Base-by-base conservation (phyloP, 1,284 basidiomycete genomes). In the Microbotryomycetes sp. region DNA sequence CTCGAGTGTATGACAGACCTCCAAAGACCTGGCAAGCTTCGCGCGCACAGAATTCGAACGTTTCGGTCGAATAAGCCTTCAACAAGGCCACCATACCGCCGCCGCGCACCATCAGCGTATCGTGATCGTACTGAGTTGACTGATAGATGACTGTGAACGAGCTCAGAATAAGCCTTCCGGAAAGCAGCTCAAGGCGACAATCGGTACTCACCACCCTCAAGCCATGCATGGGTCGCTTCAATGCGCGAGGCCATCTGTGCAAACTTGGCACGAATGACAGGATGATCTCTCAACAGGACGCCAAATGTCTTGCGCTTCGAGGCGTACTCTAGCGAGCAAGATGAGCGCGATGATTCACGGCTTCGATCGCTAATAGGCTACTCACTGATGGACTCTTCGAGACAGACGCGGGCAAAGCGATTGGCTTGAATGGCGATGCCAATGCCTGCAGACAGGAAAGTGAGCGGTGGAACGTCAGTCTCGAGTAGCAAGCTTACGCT, bases 181-280 rank as follows among this genome's bases (percentile, higher is more conserved):
- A 5, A 35, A 46, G 45, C 1, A 28, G 46, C 1, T 13, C 7
- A 24, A 26, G 11, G 9, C 16, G 5, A 53, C 4, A 35, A 45
- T 5, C 7, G 2, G 27, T 23, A 16, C 60, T 18, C 3, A 63
- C 61, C 27, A 3, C 28, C 16, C 28, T 70, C 69, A 24, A 70
- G 23, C 69, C 69, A 70, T 1, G 65, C 63, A 41, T 70, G 69
- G 16, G 63, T 67, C n/a, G 63, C 35, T 28, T 68, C 71, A 47
- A 72, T 56, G 5, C 54, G 47, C n/a, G 64, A 45, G 2, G 64
- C 59, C 71, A 72, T 72, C 13, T 66, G 54, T 3, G 66, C 70
- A 15, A 72, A 49, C 56, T 72, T 72, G 28, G 67, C 60, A 3
- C 71, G 65, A n/a, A 72, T 71, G 35, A 72, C 71, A 15, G 70